These are phyloP conservation scores for Suhomyces coccinellae DNA, from an alignment of 1,139 yeast genomes.

Conservation along the genomic window DNA sequence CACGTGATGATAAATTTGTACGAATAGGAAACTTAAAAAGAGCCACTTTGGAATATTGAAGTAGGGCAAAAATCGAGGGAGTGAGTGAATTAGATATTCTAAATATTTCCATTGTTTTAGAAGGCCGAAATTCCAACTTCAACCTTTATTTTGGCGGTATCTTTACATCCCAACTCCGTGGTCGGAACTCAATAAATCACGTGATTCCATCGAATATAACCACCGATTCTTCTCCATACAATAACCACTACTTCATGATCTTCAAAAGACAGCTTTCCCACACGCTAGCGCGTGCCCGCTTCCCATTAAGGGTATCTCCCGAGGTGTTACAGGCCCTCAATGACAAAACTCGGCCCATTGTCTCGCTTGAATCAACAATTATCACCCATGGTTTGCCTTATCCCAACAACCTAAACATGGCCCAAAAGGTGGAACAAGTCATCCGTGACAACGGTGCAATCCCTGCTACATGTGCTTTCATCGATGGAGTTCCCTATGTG, in stretches of 20 bases:
- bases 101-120: too few species aligned
- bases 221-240: background rate
- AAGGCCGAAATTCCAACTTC: too few species aligned
- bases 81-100: too few species aligned
- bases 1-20: background rate
- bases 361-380: conserved; percentile 82
- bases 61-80: too few species aligned
- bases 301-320: conserved; percentile 42
- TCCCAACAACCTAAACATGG: conserved; percentile 77
- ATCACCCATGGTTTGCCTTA: conserved; percentile 88
- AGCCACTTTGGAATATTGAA: background rate
- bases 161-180: background rate
- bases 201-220: background rate
- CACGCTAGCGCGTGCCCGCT: background rate
- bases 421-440: conserved; percentile 60
- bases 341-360: conserved; percentile 57
- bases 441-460: conserved; percentile 66
- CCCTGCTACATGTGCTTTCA: conserved; percentile 86
- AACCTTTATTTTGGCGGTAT: background rate
- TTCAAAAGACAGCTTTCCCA: conserved; percentile 3
- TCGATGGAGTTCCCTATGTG: conserved; percentile 68
- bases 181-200: background rate
- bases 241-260: background rate
- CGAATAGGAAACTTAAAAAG: too few species aligned
- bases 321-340: conserved; percentile 64